Percentiles rank a stretch among this genome's conserved stretches.
Conservation (phyloP, 2,329 filamentous ascomycete species). For the Pestalotiopsis sp. region DNA sequence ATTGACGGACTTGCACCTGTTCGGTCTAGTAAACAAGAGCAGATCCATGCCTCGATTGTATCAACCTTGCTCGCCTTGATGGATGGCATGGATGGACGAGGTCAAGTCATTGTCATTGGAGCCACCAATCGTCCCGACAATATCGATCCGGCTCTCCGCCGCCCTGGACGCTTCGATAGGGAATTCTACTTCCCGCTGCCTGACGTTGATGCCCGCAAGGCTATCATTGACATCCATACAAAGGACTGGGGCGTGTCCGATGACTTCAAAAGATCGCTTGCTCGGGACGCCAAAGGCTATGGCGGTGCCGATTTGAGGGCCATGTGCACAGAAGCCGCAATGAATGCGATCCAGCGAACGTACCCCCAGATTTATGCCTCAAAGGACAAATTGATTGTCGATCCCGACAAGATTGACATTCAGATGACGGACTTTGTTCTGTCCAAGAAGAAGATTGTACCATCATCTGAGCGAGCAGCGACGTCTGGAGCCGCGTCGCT, state of each 20-base stretch:
- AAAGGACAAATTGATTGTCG: slow-evolving; percentile 85
- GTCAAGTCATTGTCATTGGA: slow-evolving; percentile 97
- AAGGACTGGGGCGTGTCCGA: slow-evolving; percentile 86
- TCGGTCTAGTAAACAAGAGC: slow-evolving; percentile 95
- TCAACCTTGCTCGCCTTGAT: slow-evolving; percentile 92
- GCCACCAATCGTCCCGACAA: slow-evolving; percentile 98
- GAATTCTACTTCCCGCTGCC: slow-evolving; percentile 98
- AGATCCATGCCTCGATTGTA: slow-evolving; percentile 97
- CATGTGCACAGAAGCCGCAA: slow-evolving; percentile 90
- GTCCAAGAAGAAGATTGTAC: slow-evolving; percentile 93
- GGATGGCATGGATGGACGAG: slow-evolving; percentile 98
- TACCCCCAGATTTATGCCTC: slow-evolving; percentile 97
- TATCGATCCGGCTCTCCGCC: slow-evolving; percentile 91
- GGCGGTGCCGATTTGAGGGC: slow-evolving; percentile 94
- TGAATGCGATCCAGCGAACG: slow-evolving; percentile 93
- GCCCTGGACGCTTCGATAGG: slow-evolving; percentile 92
- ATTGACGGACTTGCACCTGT: slow-evolving; percentile 97
- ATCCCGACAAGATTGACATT: slow-evolving; percentile 81
- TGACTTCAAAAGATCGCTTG: slow-evolving; percentile 81
- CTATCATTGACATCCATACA: slow-evolving; percentile 95
- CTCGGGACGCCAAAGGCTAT: slow-evolving; percentile 91
- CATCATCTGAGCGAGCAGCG: slow-evolving; percentile 89
- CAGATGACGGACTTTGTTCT: slow-evolving; percentile 96
- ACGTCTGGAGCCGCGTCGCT: slow-evolving; percentile 83
- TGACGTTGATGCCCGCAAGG: slow-evolving; percentile 75